Evolutionary conservation across 495 filamentous ascomycete genomes (phyloP).

Genomic region (Pyronema omphalodes): DNA sequence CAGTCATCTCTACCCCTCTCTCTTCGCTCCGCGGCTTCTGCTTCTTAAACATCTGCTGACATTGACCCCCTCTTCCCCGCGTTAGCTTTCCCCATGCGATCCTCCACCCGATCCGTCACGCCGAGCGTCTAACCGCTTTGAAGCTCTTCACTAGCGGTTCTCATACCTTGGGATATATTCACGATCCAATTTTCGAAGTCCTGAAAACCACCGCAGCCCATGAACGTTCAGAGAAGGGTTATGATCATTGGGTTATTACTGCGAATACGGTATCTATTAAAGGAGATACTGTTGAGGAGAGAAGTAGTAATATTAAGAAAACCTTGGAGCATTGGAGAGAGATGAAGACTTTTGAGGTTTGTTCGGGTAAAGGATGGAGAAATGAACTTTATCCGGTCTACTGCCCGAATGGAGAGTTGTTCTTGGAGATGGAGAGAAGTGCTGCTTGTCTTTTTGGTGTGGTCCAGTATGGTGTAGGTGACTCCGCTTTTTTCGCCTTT

Average conservation of each 20-base stretch:
- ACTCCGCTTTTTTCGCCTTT: slow-evolving; percentile 1
- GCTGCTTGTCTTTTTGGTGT: slow-evolving; percentile 70
- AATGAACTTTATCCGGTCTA: slow-evolving; percentile 77
- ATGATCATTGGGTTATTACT: slow-evolving; percentile 30
- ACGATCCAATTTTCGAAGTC: slow-evolving; percentile 10
- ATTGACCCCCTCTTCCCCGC: not conserved
- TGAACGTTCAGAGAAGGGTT: too few species aligned
- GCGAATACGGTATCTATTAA: slow-evolving; percentile 33
- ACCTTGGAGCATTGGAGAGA: slow-evolving; percentile 46
- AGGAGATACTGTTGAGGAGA: slow-evolving; percentile 33
- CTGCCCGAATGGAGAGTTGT: slow-evolving; percentile 39
- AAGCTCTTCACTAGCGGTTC: slow-evolving; percentile 10
- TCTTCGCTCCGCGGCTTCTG: not conserved
- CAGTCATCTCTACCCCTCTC: not conserved
- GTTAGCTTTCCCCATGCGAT: slow-evolving; percentile 17
- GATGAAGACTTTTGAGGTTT: slow-evolving; percentile 43
- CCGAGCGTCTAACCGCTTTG: slow-evolving; percentile 13
- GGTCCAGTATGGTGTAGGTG: slow-evolving; percentile 53
- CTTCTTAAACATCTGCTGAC: not conserved
- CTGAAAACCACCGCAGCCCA: not conserved
- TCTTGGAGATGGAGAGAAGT: slow-evolving; percentile 54
- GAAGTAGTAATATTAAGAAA: slow-evolving; percentile 38
- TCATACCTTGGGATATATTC: slow-evolving; percentile 19
- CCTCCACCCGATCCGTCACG: slow-evolving; percentile 12
- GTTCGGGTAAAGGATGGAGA: slow-evolving; percentile 55